Conservation (phyloP, 2,329 filamentous ascomycete species). For the Clonostachys rhizophaga region DNA sequence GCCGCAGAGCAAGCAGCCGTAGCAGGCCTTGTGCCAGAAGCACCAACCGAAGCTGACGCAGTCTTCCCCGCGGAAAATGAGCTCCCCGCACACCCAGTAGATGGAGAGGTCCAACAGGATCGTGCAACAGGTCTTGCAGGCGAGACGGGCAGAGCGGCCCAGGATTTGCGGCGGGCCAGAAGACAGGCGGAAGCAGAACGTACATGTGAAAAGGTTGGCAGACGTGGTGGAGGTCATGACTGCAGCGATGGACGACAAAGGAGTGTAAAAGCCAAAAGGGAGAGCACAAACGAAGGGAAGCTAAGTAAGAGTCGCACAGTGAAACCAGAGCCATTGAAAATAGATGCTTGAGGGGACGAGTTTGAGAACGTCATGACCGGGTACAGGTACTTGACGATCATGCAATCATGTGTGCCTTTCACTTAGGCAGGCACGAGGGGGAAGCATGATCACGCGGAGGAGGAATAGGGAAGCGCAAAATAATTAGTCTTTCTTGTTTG, state of each 20-base stretch:
- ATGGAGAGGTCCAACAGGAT: slow-evolving; percentile 47
- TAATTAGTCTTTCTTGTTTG: too few species aligned
- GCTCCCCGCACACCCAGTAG: slow-evolving; percentile 53
- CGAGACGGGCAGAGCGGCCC: slow-evolving; percentile 40
- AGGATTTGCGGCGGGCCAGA: slow-evolving; percentile 30
- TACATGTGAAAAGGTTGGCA: slow-evolving; percentile 39
- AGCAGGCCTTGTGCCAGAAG: slow-evolving; percentile 54
- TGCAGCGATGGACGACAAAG: not conserved
- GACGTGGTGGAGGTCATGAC: not conserved
- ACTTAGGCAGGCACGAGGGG: too few species aligned
- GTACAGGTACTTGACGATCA: too few species aligned
- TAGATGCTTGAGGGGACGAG: too few species aligned
- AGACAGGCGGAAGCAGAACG: slow-evolving; percentile 45
- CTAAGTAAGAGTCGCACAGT: too few species aligned
- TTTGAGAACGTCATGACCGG: too few species aligned
- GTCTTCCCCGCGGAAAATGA: slow-evolving; percentile 46
- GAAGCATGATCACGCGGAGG: too few species aligned
- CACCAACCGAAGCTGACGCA: slow-evolving; percentile 56
- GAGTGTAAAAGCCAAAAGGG: too few species aligned
- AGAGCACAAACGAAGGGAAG: too few species aligned
- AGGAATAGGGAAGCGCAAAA: too few species aligned
- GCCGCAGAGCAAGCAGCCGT: slow-evolving; percentile 50
- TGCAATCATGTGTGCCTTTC: too few species aligned
- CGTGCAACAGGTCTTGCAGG: slow-evolving; percentile 40
- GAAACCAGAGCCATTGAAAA: too few species aligned